phyloP scores from a whole-genome alignment of 768 basidiomycete genomes.

The Termitomyces sp. region DNA sequence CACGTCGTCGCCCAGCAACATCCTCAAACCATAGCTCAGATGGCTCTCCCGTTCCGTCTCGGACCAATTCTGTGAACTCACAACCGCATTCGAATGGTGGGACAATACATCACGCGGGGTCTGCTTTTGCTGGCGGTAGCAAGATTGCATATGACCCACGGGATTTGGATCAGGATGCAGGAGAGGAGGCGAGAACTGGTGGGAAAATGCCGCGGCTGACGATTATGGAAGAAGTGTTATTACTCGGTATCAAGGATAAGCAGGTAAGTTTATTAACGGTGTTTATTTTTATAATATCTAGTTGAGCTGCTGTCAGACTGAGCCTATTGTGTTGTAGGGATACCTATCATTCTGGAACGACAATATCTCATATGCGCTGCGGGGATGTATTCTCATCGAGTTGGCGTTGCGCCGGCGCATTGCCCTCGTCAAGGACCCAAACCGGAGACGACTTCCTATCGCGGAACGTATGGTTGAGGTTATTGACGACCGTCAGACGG shows the following conservation, averaged over 20 bases:
- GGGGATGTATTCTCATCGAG: conserved; percentile 98
- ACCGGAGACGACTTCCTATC: conserved; percentile 68
- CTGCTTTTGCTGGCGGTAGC: conserved; percentile 81
- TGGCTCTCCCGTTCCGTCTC: conserved; percentile 28
- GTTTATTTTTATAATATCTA: not conserved
- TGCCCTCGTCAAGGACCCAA: conserved; percentile 82
- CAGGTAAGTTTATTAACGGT: conserved; percentile 52
- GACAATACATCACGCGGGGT: conserved; percentile 60
- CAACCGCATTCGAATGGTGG: conserved; percentile 13
- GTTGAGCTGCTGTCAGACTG: not conserved
- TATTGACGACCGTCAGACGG: conserved; percentile 87
- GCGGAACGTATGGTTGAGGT: conserved; percentile 88
- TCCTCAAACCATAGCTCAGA: conserved; percentile 31
- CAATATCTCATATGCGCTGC: conserved; percentile 97
- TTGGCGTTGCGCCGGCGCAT: conserved; percentile 94
- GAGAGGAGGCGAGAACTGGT: conserved; percentile 57
- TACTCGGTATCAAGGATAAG: conserved; percentile 95
- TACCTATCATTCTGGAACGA: conserved; percentile 99
- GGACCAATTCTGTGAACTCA: conserved; percentile 15
- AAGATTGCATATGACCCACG: conserved; percentile 93
- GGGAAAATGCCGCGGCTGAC: conserved; percentile 84
- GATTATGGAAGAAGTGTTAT: conserved; percentile 93
- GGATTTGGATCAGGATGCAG: conserved; percentile 71
- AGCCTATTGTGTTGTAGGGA: conserved; percentile 38
- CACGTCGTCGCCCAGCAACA: conserved; percentile 54